phyloP scores from a whole-genome alignment of 2,329 filamentous ascomycete species.

The Cladosporium sphaerospermum region DNA sequence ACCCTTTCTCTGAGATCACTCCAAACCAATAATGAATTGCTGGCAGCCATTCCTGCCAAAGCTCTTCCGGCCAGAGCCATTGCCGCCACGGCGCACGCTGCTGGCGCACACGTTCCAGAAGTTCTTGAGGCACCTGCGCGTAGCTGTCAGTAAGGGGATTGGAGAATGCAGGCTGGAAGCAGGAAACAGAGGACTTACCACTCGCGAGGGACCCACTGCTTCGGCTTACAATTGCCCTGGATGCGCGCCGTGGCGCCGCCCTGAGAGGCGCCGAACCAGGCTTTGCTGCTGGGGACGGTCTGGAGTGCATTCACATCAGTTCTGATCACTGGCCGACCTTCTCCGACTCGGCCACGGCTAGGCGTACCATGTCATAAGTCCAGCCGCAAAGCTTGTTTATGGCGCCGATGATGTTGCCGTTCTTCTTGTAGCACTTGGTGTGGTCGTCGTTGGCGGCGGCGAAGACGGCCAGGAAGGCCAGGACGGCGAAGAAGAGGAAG shows the following conservation, averaged over 20 bases:
- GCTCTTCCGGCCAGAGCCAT: background rate
- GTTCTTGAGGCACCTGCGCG: background rate
- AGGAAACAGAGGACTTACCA: constrained; percentile 20
- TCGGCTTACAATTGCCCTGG: constrained; percentile 15
- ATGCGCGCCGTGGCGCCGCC: constrained; percentile 13
- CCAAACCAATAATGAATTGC: background rate
- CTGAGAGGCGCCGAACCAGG: background rate
- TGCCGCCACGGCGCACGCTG: background rate
- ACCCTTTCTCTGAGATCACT: background rate
- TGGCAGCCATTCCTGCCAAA: background rate
- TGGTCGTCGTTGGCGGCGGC: background rate
- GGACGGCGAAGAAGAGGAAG: constrained; percentile 1
- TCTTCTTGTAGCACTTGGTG: background rate
- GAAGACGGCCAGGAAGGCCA: background rate
- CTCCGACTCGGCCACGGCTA: too few relatives aligned
- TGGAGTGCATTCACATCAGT: background rate
- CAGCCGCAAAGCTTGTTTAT: constrained; percentile 4
- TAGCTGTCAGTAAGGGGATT: background rate
- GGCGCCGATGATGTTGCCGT: background rate
- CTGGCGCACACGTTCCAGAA: background rate
- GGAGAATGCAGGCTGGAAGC: background rate
- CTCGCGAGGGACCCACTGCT: constrained; percentile 19
- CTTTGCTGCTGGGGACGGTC: background rate
- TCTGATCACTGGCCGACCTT: too few relatives aligned
- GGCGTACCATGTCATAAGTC: background rate